Evolutionary conservation across 257 asterid genomes (phyloP).

Genomic region (Pogostemon cablin): DNA sequence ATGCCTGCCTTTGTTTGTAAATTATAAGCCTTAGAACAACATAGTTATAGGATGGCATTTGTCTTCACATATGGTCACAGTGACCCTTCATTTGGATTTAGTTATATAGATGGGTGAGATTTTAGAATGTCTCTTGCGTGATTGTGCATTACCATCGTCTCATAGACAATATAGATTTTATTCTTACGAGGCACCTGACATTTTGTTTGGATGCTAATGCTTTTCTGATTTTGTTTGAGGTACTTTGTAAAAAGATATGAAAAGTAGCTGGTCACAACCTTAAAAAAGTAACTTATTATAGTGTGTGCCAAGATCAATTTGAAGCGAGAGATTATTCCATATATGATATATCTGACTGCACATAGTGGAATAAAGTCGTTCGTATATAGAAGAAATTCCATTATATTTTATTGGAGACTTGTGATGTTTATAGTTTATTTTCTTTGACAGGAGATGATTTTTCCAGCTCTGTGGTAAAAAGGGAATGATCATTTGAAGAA

Average conservation of each 20-base stretch:
- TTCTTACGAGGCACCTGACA: background rate
- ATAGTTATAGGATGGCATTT: slow-evolving; percentile 1
- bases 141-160: slow-evolving; percentile 3
- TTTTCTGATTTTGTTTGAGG: background rate
- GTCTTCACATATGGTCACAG: background rate
- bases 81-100: slow-evolving; percentile 3
- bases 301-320: background rate
- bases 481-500: slow-evolving; percentile 24
- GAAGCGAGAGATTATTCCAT: background rate
- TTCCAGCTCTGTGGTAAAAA: slow-evolving; percentile 33
- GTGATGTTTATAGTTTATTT: slow-evolving; percentile 26
- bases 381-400: background rate
- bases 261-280: background rate
- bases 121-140: background rate
- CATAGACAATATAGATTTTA: background rate
- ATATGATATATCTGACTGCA: background rate
- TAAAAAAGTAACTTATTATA: background rate
- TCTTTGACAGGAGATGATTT: slow-evolving; percentile 59
- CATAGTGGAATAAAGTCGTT: background rate
- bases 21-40: background rate
- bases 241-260: background rate
- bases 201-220: background rate
- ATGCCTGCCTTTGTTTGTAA: background rate
- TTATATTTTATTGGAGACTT: background rate
- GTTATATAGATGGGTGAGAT: slow-evolving; percentile 2